These are phyloP conservation scores for Mucuna pruriens DNA, from an alignment of 306 rosid species.

Conservation along the genomic window DNA sequence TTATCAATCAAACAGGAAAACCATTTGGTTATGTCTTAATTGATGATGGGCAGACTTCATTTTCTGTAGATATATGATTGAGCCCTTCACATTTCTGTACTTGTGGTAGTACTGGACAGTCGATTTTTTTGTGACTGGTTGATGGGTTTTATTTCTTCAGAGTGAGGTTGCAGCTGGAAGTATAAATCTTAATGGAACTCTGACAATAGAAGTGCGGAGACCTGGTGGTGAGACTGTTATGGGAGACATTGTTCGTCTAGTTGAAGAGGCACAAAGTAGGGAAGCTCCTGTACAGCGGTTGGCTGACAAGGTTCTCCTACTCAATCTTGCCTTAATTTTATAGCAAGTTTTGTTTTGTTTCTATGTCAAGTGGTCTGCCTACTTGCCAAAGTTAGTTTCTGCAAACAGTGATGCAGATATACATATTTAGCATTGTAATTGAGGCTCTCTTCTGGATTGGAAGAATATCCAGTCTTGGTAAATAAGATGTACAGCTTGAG, in stretches of 20 bases:
- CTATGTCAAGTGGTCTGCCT: not conserved
- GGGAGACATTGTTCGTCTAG: conserved; percentile 89
- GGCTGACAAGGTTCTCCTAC: conserved; percentile 88
- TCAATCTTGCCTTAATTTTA: conserved; percentile 23
- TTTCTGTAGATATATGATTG: conserved; percentile 31
- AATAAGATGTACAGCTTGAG: not conserved
- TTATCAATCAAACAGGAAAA: conserved; percentile 2
- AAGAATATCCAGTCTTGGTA: not conserved
- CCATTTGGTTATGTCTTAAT: conserved; percentile 8
- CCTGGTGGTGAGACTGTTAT: conserved; percentile 94
- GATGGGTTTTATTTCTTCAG: conserved; percentile 52
- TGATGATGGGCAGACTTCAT: conserved; percentile 18
- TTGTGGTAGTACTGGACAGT: conserved; percentile 23
- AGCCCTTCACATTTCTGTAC: conserved; percentile 13
- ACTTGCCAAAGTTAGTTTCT: not conserved
- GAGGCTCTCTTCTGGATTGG: not conserved
- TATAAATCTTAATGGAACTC: conserved; percentile 95
- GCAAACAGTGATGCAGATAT: not conserved
- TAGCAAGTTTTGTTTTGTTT: conserved; percentile 19
- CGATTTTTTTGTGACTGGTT: conserved; percentile 38
- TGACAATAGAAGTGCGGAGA: conserved; percentile 84
- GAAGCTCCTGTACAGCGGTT: conserved; percentile 96
- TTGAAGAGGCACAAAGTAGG: conserved; percentile 94
- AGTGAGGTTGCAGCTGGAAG: conserved; percentile 97
- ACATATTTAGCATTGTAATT: not conserved